A percentile compares a stretch with the other conserved stretches of the same genome.
These are phyloP conservation scores for Acacia melanoxylon DNA, from an alignment of 306 rosid genomes.

Conservation along the genomic window DNA sequence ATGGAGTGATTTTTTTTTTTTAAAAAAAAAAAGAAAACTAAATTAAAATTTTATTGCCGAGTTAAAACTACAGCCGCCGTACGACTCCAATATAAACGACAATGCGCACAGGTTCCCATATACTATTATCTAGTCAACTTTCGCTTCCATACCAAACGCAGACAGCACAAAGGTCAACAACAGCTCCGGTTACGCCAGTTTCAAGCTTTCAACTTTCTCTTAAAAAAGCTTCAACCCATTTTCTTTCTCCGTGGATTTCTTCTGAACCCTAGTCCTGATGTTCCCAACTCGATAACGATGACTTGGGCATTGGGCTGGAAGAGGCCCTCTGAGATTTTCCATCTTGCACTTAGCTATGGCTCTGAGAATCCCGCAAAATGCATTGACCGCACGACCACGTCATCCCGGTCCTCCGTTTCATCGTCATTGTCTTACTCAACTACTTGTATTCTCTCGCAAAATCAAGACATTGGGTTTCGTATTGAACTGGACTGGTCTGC, in stretches of 20 bases:
- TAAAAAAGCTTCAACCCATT: slow-evolving; percentile 26
- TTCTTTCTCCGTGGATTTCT: background rate
- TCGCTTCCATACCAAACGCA: background rate
- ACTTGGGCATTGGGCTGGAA: slow-evolving; percentile 99
- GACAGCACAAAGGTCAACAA: background rate
- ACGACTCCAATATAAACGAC: background rate
- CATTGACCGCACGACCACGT: slow-evolving; percentile 49
- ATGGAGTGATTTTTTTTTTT: no score
- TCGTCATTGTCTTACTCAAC: slow-evolving; percentile 33
- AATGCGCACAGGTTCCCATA: background rate
- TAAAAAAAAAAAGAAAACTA: no score
- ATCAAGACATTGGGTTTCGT: slow-evolving; percentile 80
- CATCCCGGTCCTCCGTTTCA: slow-evolving; percentile 44
- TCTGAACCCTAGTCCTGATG: slow-evolving; percentile 17
- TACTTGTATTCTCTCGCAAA: slow-evolving; percentile 49
- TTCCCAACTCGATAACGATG: slow-evolving; percentile 50
- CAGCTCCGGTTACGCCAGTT: background rate
- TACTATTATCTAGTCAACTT: background rate
- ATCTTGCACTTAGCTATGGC: slow-evolving; percentile 78
- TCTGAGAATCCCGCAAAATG: slow-evolving; percentile 65
- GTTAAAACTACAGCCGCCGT: background rate
- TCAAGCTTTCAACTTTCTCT: background rate
- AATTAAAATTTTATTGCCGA: background rate
- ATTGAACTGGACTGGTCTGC: slow-evolving; percentile 93
- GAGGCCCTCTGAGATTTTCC: slow-evolving; percentile 89